A percentile compares a stretch with the other conserved stretches of the same genome.
These are phyloP conservation scores for Camillea tinctor DNA, from an alignment of 2,329 filamentous ascomycete species.

Conservation along the genomic window DNA sequence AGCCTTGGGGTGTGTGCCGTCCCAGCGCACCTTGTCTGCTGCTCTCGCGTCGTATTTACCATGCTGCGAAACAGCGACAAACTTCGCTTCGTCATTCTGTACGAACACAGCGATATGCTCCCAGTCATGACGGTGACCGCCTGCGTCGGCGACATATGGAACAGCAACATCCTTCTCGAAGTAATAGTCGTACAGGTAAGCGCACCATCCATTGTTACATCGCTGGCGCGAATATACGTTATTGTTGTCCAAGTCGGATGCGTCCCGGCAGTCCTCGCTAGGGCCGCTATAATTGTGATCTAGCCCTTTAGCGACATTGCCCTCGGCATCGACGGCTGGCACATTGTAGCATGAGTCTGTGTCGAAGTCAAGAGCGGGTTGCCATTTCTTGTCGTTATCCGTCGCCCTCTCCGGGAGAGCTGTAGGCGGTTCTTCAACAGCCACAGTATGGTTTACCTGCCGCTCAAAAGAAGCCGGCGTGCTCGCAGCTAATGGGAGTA, in stretches of 20 bases:
- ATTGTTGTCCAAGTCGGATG: conserved; percentile 30
- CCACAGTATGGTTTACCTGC: neutral
- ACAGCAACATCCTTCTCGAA: conserved; percentile 38
- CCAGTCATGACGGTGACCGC: conserved; percentile 34
- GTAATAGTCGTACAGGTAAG: conserved; percentile 41
- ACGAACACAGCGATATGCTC: conserved; percentile 22
- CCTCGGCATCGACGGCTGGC: conserved; percentile 29
- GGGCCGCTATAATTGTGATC: neutral
- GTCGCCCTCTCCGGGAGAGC: neutral
- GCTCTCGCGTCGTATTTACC: conserved; percentile 12
- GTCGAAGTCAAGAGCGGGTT: conserved; percentile 31
- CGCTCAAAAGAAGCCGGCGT: neutral
- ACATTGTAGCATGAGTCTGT: conserved; percentile 33
- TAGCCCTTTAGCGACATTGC: conserved; percentile 24
- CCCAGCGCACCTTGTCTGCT: conserved; percentile 11
- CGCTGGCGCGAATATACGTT: conserved; percentile 39
- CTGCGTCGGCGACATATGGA: conserved; percentile 19
- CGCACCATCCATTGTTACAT: conserved; percentile 42
- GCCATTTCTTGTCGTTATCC: conserved; percentile 12
- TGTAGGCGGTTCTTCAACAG: neutral
- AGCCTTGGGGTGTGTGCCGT: conserved; percentile 16
- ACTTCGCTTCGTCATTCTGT: conserved; percentile 7
- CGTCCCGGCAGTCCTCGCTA: conserved; percentile 27
- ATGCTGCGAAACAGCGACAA: conserved; percentile 16
- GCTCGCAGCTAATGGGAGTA: neutral